These are phyloP conservation scores for Boletus vermiculosoides DNA, from an alignment of 768 basidiomycete species.

Conservation along the genomic window DNA sequence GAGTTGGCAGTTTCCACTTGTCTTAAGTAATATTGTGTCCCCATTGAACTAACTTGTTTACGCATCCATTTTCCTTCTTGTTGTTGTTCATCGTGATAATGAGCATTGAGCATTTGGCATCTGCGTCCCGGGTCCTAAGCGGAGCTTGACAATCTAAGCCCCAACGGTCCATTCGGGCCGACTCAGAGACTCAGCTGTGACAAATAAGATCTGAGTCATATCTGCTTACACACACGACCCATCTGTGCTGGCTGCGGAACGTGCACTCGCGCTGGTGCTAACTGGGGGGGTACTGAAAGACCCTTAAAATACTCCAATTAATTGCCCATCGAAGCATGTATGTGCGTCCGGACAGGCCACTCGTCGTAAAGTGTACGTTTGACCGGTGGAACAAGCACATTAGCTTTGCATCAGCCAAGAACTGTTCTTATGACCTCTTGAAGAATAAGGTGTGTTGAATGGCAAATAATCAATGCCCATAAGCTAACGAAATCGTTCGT, in stretches of 20 bases:
- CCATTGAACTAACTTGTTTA: constrained; percentile 24
- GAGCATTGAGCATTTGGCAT: constrained; percentile 1
- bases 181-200: neutral
- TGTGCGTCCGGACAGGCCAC: constrained; percentile 66
- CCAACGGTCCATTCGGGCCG: no score
- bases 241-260: constrained; percentile 27
- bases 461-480: neutral
- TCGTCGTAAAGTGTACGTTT: constrained; percentile 82
- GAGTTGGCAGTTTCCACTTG: constrained; percentile 95
- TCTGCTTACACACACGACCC: constrained; percentile 2
- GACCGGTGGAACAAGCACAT: constrained; percentile 74
- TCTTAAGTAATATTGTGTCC: constrained; percentile 52
- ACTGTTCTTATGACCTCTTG: constrained; percentile 75
- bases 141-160: no score
- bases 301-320: constrained; percentile 6
- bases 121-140: neutral
- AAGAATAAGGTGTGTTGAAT: constrained; percentile 60
- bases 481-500: neutral
- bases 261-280: constrained; percentile 4
- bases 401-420: constrained; percentile 73
- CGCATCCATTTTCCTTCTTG: constrained; percentile 11
- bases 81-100: constrained; percentile 12
- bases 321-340: constrained; percentile 27
- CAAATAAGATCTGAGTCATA: constrained; percentile 1
- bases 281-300: neutral